Conservation (phyloP, 106 monocot species). For the Acanthochlamys bracteata region DNA sequence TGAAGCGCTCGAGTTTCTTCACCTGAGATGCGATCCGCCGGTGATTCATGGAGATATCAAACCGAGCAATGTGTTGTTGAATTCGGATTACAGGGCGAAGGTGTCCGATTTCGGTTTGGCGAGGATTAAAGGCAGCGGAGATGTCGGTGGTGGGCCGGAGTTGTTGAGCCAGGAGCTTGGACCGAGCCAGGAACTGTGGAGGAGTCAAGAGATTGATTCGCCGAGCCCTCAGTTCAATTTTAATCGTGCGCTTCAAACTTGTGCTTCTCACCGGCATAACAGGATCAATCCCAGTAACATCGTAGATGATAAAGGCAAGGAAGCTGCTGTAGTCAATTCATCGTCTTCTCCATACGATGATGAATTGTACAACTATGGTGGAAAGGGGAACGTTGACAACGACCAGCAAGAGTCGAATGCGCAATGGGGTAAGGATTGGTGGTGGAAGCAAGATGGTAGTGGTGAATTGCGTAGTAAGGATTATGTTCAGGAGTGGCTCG, state of each 20-base stretch:
- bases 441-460: constrained; percentile 85
- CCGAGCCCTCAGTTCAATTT: no score
- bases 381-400: constrained; percentile 4
- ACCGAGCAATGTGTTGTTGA: constrained; percentile 81
- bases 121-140: constrained; percentile 22
- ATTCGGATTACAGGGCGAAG: constrained; percentile 48
- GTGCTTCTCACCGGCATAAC: not conserved
- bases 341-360: constrained; percentile 10
- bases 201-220: no score
- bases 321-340: not conserved
- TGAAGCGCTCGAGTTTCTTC: constrained; percentile 45
- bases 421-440: constrained; percentile 58
- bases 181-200: constrained; percentile 1
- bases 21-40: constrained; percentile 61
- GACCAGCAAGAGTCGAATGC: not conserved
- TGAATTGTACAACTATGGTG: constrained; percentile 13
- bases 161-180: constrained; percentile 29
- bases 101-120: constrained; percentile 73
- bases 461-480: constrained; percentile 56
- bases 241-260: no score
- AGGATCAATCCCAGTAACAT: not conserved
- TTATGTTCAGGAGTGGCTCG: constrained; percentile 80
- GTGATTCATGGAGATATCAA: constrained; percentile 89
- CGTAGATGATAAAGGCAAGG: constrained; percentile 11
- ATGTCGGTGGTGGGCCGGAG: not conserved